phyloP scores from a whole-genome alignment of 2,329 filamentous ascomycete genomes.

The Fusarium sarcochroum region DNA sequence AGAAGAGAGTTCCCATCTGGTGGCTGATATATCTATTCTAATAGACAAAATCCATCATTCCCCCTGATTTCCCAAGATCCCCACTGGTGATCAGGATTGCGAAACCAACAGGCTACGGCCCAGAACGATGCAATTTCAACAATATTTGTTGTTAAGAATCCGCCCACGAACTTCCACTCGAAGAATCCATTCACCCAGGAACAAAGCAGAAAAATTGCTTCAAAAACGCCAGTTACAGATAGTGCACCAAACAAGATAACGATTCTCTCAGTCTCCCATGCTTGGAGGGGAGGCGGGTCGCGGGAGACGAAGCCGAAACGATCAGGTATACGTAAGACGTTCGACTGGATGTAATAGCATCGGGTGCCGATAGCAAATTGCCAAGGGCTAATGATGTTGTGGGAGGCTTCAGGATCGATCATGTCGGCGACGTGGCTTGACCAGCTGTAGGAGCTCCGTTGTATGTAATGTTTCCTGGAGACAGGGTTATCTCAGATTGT shows the following conservation, averaged over 20 bases:
- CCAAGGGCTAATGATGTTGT: background rate
- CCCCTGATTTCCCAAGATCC: background rate
- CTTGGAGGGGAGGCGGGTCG: slow-evolving; percentile 9
- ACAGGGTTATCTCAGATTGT: background rate
- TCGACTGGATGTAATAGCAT: slow-evolving; percentile 16
- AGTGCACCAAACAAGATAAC: no score
- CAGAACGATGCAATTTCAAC: background rate
- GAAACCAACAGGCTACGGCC: background rate
- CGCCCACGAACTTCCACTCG: background rate
- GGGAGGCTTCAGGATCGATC: background rate
- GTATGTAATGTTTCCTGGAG: background rate
- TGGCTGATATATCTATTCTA: background rate
- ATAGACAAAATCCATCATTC: background rate
- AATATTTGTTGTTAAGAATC: no score
- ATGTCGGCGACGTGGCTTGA: no score
- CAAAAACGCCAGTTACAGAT: background rate
- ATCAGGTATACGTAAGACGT: slow-evolving; percentile 22
- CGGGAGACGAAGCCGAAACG: slow-evolving; percentile 15
- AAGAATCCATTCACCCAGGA: background rate
- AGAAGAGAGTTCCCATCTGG: background rate
- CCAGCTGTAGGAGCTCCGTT: background rate
- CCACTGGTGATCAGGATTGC: background rate
- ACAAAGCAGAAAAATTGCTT: background rate
- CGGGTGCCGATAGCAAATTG: background rate
- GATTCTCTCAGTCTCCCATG: slow-evolving; percentile 1